Evolutionary conservation across 1,284 basidiomycete genomes (phyloP).

Genomic region (Trametes hirsuta): DNA sequence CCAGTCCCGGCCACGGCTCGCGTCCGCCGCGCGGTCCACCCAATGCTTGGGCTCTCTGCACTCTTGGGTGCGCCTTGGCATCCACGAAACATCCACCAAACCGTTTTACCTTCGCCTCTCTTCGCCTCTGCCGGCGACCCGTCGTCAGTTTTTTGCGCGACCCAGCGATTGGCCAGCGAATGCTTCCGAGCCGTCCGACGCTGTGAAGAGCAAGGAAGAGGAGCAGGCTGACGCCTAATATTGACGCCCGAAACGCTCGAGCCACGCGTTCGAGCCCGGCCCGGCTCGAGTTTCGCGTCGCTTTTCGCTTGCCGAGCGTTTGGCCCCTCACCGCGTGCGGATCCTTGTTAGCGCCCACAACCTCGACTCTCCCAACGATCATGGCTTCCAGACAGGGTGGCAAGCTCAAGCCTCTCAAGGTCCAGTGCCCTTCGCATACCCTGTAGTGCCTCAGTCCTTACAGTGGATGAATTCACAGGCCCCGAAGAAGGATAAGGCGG

Average conservation of each 20-base stretch:
- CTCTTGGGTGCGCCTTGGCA: neutral
- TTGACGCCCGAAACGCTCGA: neutral
- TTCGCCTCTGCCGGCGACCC: neutral
- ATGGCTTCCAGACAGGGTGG: slow-evolving; percentile 81
- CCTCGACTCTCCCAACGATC: slow-evolving; percentile 13
- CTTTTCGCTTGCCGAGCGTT: neutral
- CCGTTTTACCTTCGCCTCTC: neutral
- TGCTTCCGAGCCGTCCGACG: neutral
- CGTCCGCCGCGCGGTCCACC: neutral
- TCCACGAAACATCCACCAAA: neutral
- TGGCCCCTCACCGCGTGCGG: neutral
- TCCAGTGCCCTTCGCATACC: slow-evolving; percentile 22
- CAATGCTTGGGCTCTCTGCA: neutral
- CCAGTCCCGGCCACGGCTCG: too few relatives aligned
- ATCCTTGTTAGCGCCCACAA: neutral
- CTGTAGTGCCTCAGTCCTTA: neutral
- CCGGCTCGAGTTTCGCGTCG: slow-evolving; percentile 2
- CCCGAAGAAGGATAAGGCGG: slow-evolving; percentile 78
- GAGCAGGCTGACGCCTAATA: neutral
- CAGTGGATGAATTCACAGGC: slow-evolving; percentile 45
- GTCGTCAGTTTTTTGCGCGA: neutral
- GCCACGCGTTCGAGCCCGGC: slow-evolving; percentile 6
- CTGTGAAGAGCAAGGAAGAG: too few relatives aligned
- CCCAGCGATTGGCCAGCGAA: neutral
- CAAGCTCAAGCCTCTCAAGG: slow-evolving; percentile 80